Evolutionary conservation across 2,329 filamentous ascomycete genomes (phyloP).

Genomic region (Botrytis fragariae): DNA sequence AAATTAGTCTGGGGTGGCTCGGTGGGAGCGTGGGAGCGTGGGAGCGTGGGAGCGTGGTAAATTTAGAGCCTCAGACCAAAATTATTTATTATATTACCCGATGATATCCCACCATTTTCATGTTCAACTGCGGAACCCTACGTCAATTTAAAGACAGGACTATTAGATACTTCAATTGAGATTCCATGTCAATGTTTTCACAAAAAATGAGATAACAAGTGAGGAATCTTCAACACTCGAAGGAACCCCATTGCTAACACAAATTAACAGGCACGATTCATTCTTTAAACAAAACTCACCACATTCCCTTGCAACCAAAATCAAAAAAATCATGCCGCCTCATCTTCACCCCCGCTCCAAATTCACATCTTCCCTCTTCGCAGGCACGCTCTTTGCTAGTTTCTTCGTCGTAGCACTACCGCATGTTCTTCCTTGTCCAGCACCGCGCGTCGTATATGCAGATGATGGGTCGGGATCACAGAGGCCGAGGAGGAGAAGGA

Average conservation of each 20-base stretch:
- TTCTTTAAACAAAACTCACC: conserved; percentile 24
- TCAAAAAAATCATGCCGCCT: conserved; percentile 61
- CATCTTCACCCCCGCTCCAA: conserved; percentile 90
- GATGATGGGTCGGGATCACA: conserved; percentile 48
- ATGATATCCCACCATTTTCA: background rate
- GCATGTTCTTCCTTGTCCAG: conserved; percentile 87
- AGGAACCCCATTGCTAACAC: background rate
- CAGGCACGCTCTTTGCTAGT: conserved; percentile 82
- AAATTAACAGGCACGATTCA: background rate
- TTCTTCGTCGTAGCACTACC: conserved; percentile 91
- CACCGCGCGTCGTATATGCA: conserved; percentile 70
- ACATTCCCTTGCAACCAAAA: conserved; percentile 22
- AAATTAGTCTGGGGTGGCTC: background rate
- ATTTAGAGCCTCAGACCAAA: background rate
- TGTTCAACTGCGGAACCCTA: background rate
- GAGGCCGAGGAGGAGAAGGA: conserved; percentile 44
- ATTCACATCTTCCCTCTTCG: conserved; percentile 91
- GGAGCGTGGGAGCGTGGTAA: background rate
- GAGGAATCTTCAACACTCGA: background rate
- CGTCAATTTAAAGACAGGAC: background rate
- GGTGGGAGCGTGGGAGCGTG: background rate
- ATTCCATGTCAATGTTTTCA: background rate
- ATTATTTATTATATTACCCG: background rate
- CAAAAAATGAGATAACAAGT: background rate
- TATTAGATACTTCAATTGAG: background rate